Evolutionary conservation across 495 filamentous ascomycete genomes (phyloP).

Genomic region (Hyphodiscus hymeniophilus): DNA sequence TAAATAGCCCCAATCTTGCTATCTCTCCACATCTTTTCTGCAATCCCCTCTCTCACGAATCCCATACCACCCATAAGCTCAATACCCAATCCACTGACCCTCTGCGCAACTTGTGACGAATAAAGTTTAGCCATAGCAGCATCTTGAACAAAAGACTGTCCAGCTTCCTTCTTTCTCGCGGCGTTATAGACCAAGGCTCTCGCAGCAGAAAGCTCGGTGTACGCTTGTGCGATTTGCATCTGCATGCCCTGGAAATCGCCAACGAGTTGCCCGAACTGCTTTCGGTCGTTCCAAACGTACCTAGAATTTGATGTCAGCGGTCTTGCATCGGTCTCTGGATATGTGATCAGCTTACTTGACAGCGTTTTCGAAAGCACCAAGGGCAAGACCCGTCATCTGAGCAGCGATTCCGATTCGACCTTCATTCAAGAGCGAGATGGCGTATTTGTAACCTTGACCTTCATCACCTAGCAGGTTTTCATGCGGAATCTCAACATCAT

Average conservation of each 20-base stretch:
- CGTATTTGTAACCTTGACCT: slow-evolving; percentile 95
- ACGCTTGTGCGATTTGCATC: slow-evolving; percentile 94
- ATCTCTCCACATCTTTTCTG: slow-evolving; percentile 97
- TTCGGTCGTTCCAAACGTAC: slow-evolving; percentile 94
- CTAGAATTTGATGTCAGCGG: slow-evolving; percentile 26
- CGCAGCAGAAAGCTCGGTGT: slow-evolving; percentile 86
- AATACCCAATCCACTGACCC: slow-evolving; percentile 76
- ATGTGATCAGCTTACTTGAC: slow-evolving; percentile 49
- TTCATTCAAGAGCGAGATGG: slow-evolving; percentile 93
- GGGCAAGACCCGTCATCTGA: slow-evolving; percentile 95
- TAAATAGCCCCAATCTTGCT: slow-evolving; percentile 99
- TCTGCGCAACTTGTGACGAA: slow-evolving; percentile 85
- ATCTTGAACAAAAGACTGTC: slow-evolving; percentile 87
- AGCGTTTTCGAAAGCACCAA: slow-evolving; percentile 94
- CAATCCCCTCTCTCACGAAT: slow-evolving; percentile 91
- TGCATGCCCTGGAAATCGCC: slow-evolving; percentile 99
- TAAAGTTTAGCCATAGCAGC: slow-evolving; percentile 98
- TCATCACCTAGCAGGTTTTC: slow-evolving; percentile 81
- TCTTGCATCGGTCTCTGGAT: not conserved
- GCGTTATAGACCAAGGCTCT: slow-evolving; percentile 94
- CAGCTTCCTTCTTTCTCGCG: slow-evolving; percentile 95
- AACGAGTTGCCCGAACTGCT: slow-evolving; percentile 89
- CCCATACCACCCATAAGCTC: slow-evolving; percentile 94
- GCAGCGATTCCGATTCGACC: slow-evolving; percentile 96
- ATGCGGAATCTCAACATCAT: slow-evolving; percentile 85